phyloP scores from a whole-genome alignment of 2,329 filamentous ascomycete genomes.

The Talaromyces sp. region DNA sequence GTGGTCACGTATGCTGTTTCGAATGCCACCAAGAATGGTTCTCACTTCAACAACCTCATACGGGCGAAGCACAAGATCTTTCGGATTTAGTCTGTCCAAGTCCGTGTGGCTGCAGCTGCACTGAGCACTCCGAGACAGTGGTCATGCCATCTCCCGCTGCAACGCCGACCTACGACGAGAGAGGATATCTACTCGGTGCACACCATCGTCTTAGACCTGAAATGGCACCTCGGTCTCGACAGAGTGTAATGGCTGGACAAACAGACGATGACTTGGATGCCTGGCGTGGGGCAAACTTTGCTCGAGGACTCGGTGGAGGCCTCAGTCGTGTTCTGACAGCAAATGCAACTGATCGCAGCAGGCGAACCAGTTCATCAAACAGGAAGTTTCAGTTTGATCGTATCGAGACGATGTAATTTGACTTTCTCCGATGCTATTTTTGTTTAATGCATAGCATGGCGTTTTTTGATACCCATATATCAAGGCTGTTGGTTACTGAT shows the following conservation, averaged over 20 bases:
- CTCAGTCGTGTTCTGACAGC: constrained; percentile 39
- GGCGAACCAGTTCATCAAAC: constrained; percentile 17
- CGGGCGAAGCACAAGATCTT: background rate
- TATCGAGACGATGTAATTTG: constrained; percentile 19
- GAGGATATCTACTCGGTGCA: constrained; percentile 23
- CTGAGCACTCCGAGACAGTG: constrained; percentile 31
- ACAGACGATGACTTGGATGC: constrained; percentile 36
- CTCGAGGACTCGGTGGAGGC: constrained; percentile 43
- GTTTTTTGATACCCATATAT: constrained; percentile 17
- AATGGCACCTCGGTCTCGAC: constrained; percentile 20
- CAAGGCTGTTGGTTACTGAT: background rate
- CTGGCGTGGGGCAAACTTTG: constrained; percentile 41
- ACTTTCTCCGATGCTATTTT: background rate
- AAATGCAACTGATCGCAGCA: constrained; percentile 13
- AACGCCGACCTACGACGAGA: constrained; percentile 16
- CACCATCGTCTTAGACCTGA: constrained; percentile 22
- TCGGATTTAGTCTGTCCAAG: constrained; percentile 39
- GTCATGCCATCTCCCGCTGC: constrained; percentile 11
- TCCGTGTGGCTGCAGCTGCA: constrained; percentile 50
- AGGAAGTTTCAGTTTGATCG: constrained; percentile 19
- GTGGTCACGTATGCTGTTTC: constrained; percentile 50
- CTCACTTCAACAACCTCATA: constrained; percentile 22
- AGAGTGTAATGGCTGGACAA: constrained; percentile 27
- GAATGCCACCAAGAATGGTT: constrained; percentile 47
- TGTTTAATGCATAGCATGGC: constrained; percentile 12